Base-by-base conservation (phyloP, 768 basidiomycete species). In the Sarcodon aspratus region DNA sequence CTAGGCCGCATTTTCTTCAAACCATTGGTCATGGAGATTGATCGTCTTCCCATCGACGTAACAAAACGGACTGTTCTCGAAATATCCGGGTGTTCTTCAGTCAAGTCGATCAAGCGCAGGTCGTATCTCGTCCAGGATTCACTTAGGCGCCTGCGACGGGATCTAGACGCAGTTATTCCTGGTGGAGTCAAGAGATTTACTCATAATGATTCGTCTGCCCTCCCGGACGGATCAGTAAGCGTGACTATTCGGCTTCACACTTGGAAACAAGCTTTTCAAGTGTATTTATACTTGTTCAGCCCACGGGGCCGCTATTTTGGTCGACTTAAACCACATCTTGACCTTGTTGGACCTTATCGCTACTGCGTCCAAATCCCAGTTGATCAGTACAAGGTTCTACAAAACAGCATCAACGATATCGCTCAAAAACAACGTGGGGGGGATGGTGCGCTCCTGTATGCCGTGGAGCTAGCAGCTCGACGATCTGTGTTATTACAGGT, bases 401-500 rank as follows among this genome's bases (percentile, higher is more conserved):
- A 53, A 34, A 45, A 44, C 33, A 27, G 21, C 1, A 35, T 36
- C 11, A 9, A 42, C 40, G 40, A 42, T 42, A 5, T 15, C 2
- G 17, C 27, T 15, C 17, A 42, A 42, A 42, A 9, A 3, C 40
- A 42, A 13, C 40, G 27, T 27, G 40, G 11, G 9, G 17, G 40
- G 8, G 5, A 42, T 13, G 4, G 63, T 64, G 48, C 65, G 21
- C 21, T 27, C 66, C 0, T 66, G 65, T 36, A 58, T 62, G 18
- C 54, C 73, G 17, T 48, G 58, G 34, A 71, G 6, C 56, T 53
- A 18, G 58, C 63, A 21, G 45, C 32, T n/a, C 36, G 17, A 11
- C 54, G 7, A 56, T 34, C 45, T 65, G 72, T 42, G 59, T 63
- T 13, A 66, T 80, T 36, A 27, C 68, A 62, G 4, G 65, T 80